Evolutionary conservation across 495 filamentous ascomycete genomes (phyloP).

Genomic region (Monascus purpureus): DNA sequence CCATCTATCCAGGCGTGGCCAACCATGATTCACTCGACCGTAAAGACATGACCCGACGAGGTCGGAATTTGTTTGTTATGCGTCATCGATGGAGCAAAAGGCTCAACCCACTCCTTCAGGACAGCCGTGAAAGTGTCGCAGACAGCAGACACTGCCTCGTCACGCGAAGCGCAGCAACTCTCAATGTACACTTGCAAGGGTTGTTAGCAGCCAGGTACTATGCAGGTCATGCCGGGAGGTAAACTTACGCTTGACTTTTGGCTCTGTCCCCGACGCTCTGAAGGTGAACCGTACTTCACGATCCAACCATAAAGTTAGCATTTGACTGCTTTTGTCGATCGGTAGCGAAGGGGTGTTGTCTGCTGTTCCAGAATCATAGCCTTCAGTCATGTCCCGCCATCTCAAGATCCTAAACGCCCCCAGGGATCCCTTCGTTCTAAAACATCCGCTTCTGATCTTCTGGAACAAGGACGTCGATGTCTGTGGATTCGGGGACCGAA

Average conservation of each 20-base stretch:
- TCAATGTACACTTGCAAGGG: conserved; percentile 38
- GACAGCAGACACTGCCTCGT: conserved; percentile 37
- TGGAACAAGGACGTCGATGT: conserved; percentile 40
- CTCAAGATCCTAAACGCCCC: conserved; percentile 38
- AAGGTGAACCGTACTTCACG: conserved; percentile 49
- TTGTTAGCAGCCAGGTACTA: conserved; percentile 1
- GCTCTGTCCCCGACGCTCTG: conserved; percentile 57
- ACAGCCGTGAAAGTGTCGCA: conserved; percentile 38
- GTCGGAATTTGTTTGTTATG: conserved; percentile 22
- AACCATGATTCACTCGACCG: conserved; percentile 8
- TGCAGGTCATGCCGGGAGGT: neutral
- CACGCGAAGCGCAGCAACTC: conserved; percentile 29
- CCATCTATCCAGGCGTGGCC: too few relatives aligned
- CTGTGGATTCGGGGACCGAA: conserved; percentile 43
- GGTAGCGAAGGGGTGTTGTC: conserved; percentile 45
- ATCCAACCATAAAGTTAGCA: conserved; percentile 57
- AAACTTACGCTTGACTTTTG: conserved; percentile 46
- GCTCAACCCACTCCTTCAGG: conserved; percentile 43
- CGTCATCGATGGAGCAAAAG: conserved; percentile 27
- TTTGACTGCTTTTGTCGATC: conserved; percentile 44
- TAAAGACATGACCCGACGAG: conserved; percentile 25
- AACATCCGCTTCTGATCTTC: conserved; percentile 35
- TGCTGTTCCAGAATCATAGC: conserved; percentile 44
- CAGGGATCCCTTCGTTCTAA: conserved; percentile 26
- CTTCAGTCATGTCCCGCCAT: conserved; percentile 57